These are phyloP conservation scores for Stagonosporopsis cucurbitacearum DNA, from an alignment of 2,329 filamentous ascomycete genomes.

Conservation along the genomic window DNA sequence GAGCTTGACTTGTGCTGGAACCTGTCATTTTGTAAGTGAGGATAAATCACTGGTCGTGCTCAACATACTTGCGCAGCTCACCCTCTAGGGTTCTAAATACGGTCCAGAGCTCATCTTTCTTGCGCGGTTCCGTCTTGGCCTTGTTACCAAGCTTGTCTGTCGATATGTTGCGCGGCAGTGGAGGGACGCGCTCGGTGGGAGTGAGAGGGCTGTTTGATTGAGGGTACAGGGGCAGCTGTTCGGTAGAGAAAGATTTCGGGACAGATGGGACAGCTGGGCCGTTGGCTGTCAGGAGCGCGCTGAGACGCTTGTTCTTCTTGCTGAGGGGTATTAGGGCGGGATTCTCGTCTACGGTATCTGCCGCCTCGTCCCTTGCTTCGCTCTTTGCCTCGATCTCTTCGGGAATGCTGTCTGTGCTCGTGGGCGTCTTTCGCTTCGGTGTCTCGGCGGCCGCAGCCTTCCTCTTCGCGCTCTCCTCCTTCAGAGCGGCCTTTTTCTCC, in stretches of 20 bases:
- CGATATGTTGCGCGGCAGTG: conserved; percentile 51
- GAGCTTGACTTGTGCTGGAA: conserved; percentile 77
- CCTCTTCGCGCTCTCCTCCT: conserved; percentile 26
- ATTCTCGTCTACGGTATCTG: conserved; percentile 27
- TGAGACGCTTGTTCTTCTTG: conserved; percentile 47
- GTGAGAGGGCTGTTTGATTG: conserved; percentile 43
- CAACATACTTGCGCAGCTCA: conserved; percentile 68
- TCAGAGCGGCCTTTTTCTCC: conserved; percentile 22
- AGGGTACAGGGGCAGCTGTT: conserved; percentile 50
- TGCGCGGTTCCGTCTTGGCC: conserved; percentile 54
- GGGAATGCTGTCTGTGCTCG: conserved; percentile 37
- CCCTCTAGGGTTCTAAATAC: conserved; percentile 71
- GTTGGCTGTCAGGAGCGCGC: conserved; percentile 40
- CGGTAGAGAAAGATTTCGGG: conserved; percentile 59
- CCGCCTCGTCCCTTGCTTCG: conserved; percentile 25
- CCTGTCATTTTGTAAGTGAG: conserved; percentile 41
- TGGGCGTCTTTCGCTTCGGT: conserved; percentile 36
- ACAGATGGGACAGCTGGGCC: conserved; percentile 49
- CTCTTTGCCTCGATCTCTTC: conserved; percentile 37
- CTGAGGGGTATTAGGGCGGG: conserved; percentile 30
- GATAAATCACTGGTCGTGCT: neutral
- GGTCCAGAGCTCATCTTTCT: conserved; percentile 73
- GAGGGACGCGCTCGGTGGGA: conserved; percentile 48
- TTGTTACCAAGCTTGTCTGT: conserved; percentile 50
- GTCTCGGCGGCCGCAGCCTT: conserved; percentile 24